Evolutionary conservation across 129 eudicot genomes (phyloP).

Genomic region (Chrysanthemum lavandulifolium): DNA sequence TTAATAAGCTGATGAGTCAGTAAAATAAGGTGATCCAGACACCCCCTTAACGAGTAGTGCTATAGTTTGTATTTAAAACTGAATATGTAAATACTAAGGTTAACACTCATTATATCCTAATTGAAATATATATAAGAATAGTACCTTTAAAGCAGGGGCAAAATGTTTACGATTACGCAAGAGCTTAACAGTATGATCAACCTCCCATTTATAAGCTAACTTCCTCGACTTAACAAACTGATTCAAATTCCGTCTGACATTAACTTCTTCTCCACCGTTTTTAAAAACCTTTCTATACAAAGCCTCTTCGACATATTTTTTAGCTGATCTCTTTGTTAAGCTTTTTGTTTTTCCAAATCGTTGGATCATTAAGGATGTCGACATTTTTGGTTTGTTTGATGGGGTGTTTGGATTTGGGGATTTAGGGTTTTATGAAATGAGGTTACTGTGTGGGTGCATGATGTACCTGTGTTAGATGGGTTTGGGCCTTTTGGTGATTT

Average conservation of each 20-base stretch:
- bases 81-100: too few species aligned
- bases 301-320: conserved; percentile 83
- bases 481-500: neutral
- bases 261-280: conserved; percentile 70
- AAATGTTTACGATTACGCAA: conserved; percentile 77
- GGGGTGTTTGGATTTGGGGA: neutral
- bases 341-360: conserved; percentile 61
- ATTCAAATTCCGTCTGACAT: conserved; percentile 60
- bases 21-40: too few species aligned
- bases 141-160: conserved; percentile 83
- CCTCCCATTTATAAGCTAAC: conserved; percentile 91
- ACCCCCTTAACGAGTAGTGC: too few species aligned
- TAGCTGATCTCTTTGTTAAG: conserved; percentile 59
- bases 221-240: conserved; percentile 57
- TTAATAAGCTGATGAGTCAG: too few species aligned
- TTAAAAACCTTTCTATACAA: conserved; percentile 71
- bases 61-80: too few species aligned
- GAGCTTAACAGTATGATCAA: conserved; percentile 69
- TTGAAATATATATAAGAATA: too few species aligned
- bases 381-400: conserved; percentile 14
- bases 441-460: neutral
- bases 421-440: conserved; percentile 20
- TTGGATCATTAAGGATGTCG: conserved; percentile 55
- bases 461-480: too few species aligned
- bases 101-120: too few species aligned